Base-by-base conservation (phyloP, 306 rosid species). In the Vigna angularis region DNA sequence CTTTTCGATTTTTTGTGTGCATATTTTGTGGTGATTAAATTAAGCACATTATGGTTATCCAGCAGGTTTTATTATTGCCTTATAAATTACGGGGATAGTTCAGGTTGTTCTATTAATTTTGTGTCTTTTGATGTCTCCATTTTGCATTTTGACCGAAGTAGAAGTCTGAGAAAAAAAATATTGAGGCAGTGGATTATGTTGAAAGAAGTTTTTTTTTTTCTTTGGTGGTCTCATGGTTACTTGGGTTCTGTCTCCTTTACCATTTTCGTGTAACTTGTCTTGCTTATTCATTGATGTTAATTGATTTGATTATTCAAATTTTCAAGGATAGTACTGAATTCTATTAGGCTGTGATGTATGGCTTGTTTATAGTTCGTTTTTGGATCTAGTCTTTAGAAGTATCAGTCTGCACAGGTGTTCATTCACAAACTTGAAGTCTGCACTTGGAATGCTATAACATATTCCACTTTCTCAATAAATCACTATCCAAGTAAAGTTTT, bases 301-400 rank as follows among this genome's bases (percentile, higher is more conserved):
- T 53, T 79, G 15, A 2, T n/a, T 44, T 63, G 59, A 75, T 79
- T 51, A 9, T 69, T 84, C 62, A 34, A 74, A 69, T 61, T 49
- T 69, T 38, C 36, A 12, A 12, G n/a, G 24, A 67, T 20, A 18
- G 34, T 62, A 10, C 53, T 69, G 62, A 50, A 62, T 15, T 52
- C 15, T 51, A 56, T 68, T 14, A 74, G 40, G 20, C 58, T 45
- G 57, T 79, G 49, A 14, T 40, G 22, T 16, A 67, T 61, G 10
- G 40, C 47, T 55, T 81, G n/a, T 26, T 69, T 81, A 30, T 62
- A 55, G 42, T 68, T n/a, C 3, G n/a, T 12, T 16, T 55, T 15
- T 20, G 45, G 36, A 55, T 5, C 9, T 42, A 13, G 20, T 45
- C 9, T 40, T 8, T 26, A 7, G 72, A 12, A 15, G 14, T 74